These are phyloP conservation scores for Paecilomyces dactylethromorphus DNA, from an alignment of 2,329 filamentous ascomycete species.

Conservation along the genomic window DNA sequence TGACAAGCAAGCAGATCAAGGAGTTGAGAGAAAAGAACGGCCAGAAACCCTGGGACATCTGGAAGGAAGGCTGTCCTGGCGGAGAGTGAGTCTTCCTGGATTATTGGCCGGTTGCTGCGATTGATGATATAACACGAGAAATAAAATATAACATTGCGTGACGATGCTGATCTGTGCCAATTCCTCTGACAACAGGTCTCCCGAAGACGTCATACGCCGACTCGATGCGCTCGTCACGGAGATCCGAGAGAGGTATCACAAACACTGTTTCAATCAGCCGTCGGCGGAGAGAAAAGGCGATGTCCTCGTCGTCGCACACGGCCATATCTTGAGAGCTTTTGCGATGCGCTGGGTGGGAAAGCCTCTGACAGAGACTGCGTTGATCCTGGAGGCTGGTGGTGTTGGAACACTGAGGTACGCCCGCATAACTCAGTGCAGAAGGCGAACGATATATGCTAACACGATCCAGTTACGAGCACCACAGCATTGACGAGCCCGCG, in stretches of 20 bases:
- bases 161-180: background rate
- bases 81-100: conserved; percentile 60
- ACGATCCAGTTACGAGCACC: conserved; percentile 64
- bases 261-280: conserved; percentile 52
- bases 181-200: conserved; percentile 44
- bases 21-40: conserved; percentile 52
- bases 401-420: conserved; percentile 68
- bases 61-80: conserved; percentile 78
- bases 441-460: background rate
- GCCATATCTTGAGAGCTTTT: conserved; percentile 81
- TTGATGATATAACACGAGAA: background rate
- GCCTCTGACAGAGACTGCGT: conserved; percentile 64
- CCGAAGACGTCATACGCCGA: conserved; percentile 64
- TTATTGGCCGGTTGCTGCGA: background rate
- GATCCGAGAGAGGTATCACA: conserved; percentile 62
- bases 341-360: conserved; percentile 79
- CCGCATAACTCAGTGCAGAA: too few relatives aligned
- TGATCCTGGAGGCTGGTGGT: conserved; percentile 84
- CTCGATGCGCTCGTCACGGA: conserved; percentile 71
- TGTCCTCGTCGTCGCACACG: conserved; percentile 78
- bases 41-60: conserved; percentile 68
- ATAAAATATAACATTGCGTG: background rate
- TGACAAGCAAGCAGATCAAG: conserved; percentile 65
- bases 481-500: conserved; percentile 70
- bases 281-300: conserved; percentile 50